Evolutionary conservation across 192 early-diverging fungal genomes (phyloP), one percentile per base, ranked within the genome.

Genomic region (Allomyces macrogynus): DNA sequence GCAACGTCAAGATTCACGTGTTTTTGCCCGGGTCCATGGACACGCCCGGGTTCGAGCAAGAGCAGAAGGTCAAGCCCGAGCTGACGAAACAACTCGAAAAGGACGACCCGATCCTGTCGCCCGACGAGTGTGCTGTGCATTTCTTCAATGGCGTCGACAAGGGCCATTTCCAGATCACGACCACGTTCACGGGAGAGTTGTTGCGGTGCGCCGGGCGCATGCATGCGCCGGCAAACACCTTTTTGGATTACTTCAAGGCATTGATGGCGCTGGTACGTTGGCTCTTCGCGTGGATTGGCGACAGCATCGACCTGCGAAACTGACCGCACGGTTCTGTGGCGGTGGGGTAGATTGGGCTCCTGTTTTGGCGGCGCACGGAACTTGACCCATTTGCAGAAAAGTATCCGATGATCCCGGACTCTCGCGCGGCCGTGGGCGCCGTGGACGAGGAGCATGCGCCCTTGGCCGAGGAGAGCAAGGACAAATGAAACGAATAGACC

Each of bases 21-120:
- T 74, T 68, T 62, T 66, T 72, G 43, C 76, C 76, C 49, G 74
- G 73, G 26, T 76, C 75, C 70, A 80, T 80, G 43, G 73, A 70
- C 70, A 75, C 78, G 26, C 74, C 74, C 18, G 76, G 78, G 3
- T 76, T 69, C 57, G 76, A 64, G 24, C 65, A 68, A 23, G 78
- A 80, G 67, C 71, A 72, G 54, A 67, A 73, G 65, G 71, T 70
- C 25, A 80, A 80, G 64, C 78, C 78, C n/a, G 67, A 66, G 25
- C 67, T 80, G 23, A 76, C 73, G 18, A 67, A 65, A 24, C 22
- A 66, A 24, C 71, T 80, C 61, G 78, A 80, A 66, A 76, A 73
- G 64, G 43, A 63, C 16, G 69, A 65, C 24, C 61, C 24, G 22
- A 69, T 71, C 20, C 67, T 67, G 49, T 68, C 76, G 10, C 61